Evolutionary conservation across 2,329 filamentous ascomycete genomes (phyloP), one percentile per base, ranked within the genome.

Genomic region (Cladorrhinum sp.): DNA sequence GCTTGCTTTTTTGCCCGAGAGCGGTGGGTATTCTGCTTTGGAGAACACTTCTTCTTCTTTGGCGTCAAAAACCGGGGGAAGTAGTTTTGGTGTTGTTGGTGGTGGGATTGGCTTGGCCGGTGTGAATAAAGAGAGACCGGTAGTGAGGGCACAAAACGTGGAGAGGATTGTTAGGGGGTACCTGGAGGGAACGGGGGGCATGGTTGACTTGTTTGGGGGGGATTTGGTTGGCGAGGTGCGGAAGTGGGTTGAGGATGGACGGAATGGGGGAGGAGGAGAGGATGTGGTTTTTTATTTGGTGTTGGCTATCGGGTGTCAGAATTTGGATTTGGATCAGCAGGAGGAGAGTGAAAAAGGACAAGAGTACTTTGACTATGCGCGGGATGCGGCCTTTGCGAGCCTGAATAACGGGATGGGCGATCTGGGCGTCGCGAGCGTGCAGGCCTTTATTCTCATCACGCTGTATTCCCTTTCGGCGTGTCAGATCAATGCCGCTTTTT

Each of bases 381-480:
- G 79, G 21, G 74, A 75, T 48, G 72, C 75, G 9, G 80, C 81
- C 0, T 74, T 80, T 5, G 72, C 73, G 0, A 76, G 74, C 9
- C 73, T 83, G 8, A 46, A 18, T 8, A 14, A 14, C 16, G 36
- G 36, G 16, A 76, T 75, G 21, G 77, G 76, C 6, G 79, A 80
- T 59, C 69, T 83, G 23, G 77, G 80, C 46, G 75, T 82, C 3
- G 76, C 75, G 7, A 82, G 79, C 0, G 78, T 83, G 0, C 80
- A 83, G 62, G 77, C 76, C 0, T 83, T 83, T 42, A 72, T 78
- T 0, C 75, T 84, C 14, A 73, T 83, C 36, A 82, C 80, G 0
- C 64, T 83, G 7, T 83, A 82, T 70, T 82, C 83, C 78, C 78
- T 83, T 2, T 78, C 79, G 26, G 77, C 81, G 2, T 83, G 80